Conservation (phyloP, 2,329 filamentous ascomycete species). For the Aspergillus sp. region DNA sequence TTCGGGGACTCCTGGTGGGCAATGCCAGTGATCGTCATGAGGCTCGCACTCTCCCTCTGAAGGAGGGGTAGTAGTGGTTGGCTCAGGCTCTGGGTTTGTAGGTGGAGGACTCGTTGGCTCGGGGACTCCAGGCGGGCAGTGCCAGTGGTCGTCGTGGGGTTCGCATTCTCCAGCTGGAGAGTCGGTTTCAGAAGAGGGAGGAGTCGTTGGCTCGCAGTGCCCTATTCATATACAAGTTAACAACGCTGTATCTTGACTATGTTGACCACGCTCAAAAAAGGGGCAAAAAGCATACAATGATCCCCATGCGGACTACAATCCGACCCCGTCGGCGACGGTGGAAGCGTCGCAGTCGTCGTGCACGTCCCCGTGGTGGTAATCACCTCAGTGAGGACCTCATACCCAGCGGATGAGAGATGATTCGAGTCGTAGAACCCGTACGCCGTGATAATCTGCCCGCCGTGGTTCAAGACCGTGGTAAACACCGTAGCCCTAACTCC, state of each 20-base stretch:
- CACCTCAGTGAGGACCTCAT: constrained; percentile 1
- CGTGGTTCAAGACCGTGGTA: constrained; percentile 1
- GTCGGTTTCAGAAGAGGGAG: not conserved
- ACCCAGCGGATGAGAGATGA: not conserved
- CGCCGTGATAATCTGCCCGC: not conserved
- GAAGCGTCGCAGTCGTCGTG: not conserved
- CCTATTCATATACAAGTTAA: not conserved
- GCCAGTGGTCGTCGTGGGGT: not conserved
- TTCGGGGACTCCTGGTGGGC: not conserved
- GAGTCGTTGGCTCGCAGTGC: constrained; percentile 3
- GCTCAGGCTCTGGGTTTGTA: not conserved
- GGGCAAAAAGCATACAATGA: not conserved
- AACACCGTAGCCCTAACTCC: constrained; percentile 5
- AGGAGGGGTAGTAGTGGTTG: not conserved
- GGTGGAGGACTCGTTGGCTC: not conserved
- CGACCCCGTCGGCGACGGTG: not conserved
- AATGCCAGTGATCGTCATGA: not conserved
- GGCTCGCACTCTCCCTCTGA: not conserved
- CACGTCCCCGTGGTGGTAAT: constrained; percentile 1
- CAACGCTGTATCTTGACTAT: too few relatives aligned
- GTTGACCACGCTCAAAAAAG: too few relatives aligned
- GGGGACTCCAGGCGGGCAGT: not conserved
- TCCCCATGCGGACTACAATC: constrained; percentile 5
- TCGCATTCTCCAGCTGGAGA: not conserved
- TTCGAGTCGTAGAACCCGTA: constrained; percentile 5